Base-by-base conservation (phyloP, 176 grass and related monocot species). In the Oryza meyeriana region DNA sequence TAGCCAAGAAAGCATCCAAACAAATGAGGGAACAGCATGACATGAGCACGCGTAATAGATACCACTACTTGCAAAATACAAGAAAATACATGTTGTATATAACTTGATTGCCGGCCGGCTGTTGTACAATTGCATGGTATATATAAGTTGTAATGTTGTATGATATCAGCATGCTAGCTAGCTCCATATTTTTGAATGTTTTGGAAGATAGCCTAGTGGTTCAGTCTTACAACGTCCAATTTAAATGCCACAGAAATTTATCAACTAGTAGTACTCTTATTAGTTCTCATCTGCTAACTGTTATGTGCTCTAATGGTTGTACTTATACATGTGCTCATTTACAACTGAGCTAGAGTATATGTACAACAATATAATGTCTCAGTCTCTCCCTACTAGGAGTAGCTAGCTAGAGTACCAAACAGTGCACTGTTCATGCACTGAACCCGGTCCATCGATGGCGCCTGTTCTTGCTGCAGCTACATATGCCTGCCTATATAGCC, bases 1-100 rank as follows among this genome's bases (percentile, higher is more conserved):
- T 69, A 63, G 45, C 65, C 71, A 13, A 59, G 64, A 77, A 65
- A 76, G 26, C 62, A 89, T 85, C 77, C 72, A 89, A 66, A 77
- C 4, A 29, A 85, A 72, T 69, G 16, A 83, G 48, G 42, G 45
- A 59, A 29, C 33, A 81, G 26, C 85, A 35, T 59, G 84, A 86
- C 33, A 16, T 34, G 34, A 71, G 45, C 69, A 38, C 34, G 69
- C 67, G 66, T 72, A 77, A 52, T 59, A 79, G 62, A 89, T 85
- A 78, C 76, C 84, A 65, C 44, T 74, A 66, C 27, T 82, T 78
- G 77, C 17, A 55, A 58, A 66, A 42, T 73, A 82, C 67, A 83
- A 66, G 67, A 31, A 3, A 66, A 35, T 52, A 38, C 31, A 32
- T 65, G 75, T 74, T 44, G 1, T 44, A 13, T 13, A 62, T 83